These are phyloP conservation scores for Alloteropsis semialata DNA, from an alignment of 176 grass and related monocot species.

Conservation along the genomic window DNA sequence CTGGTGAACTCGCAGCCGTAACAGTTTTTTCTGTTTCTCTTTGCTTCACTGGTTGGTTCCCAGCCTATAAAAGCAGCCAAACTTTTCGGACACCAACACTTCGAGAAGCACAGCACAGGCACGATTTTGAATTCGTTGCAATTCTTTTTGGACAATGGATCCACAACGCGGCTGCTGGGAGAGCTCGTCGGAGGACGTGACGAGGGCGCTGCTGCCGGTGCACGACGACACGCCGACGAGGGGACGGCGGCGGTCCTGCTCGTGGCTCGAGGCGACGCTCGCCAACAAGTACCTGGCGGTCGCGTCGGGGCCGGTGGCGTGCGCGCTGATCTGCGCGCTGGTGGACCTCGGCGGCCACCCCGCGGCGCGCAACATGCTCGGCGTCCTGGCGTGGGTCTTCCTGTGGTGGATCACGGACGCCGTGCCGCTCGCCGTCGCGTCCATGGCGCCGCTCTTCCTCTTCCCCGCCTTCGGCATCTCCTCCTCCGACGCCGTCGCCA, in stretches of 20 bases:
- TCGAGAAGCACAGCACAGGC: background rate
- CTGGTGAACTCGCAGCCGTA: background rate
- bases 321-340: slow-evolving; percentile 34
- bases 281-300: slow-evolving; percentile 48
- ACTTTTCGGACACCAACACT: background rate
- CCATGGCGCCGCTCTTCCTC: slow-evolving; percentile 92
- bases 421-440: slow-evolving; percentile 78
- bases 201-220: slow-evolving; percentile 53
- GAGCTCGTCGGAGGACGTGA: slow-evolving; percentile 42
- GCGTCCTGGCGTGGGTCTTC: slow-evolving; percentile 82
- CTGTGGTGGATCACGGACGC: slow-evolving; percentile 91
- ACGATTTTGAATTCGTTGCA: background rate
- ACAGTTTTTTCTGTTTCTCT: background rate
- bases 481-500: slow-evolving; percentile 55
- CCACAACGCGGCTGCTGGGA: slow-evolving; percentile 6
- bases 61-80: slow-evolving; percentile 18
- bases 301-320: slow-evolving; percentile 54
- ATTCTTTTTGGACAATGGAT: slow-evolving; percentile 4
- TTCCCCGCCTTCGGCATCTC: slow-evolving; percentile 72
- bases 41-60: slow-evolving; percentile 1
- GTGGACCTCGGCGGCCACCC: slow-evolving; percentile 43
- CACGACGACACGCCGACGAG: background rate
- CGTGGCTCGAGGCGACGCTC: slow-evolving; percentile 25
- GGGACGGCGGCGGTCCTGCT: background rate
- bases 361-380: slow-evolving; percentile 81